These are phyloP conservation scores for Terana coerulea DNA, from an alignment of 768 basidiomycete species.

Conservation along the genomic window DNA sequence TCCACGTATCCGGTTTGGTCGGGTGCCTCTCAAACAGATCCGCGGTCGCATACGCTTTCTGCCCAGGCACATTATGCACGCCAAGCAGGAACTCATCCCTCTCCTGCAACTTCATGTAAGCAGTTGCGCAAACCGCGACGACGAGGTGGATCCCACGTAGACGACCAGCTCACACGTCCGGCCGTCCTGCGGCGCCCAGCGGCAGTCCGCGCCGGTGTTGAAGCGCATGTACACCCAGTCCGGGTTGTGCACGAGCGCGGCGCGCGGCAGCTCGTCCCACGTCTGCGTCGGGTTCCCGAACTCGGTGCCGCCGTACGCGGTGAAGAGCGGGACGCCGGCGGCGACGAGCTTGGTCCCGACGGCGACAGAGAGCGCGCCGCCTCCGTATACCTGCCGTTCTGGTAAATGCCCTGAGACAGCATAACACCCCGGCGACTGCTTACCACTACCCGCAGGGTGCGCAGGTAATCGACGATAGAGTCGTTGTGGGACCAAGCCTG, in stretches of 20 bases:
- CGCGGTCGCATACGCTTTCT: conserved; percentile 20
- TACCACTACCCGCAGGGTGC: too few species aligned
- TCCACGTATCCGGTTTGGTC: conserved; percentile 17
- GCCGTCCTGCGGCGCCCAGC: conserved; percentile 10
- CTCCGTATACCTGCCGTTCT: conserved; percentile 14
- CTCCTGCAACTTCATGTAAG: conserved; percentile 2
- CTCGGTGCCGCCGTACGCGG: conserved; percentile 15
- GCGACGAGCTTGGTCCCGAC: conserved; percentile 10
- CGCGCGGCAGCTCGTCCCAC: not conserved
- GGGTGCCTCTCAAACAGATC: conserved; percentile 19
- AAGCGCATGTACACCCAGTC: conserved; percentile 13
- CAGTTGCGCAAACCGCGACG: not conserved
- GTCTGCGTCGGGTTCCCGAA: conserved; percentile 5
- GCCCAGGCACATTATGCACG: conserved; percentile 4
- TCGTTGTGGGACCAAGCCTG: conserved; percentile 19
- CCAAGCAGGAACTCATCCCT: not conserved
- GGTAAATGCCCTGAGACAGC: too few species aligned
- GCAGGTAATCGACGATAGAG: too few species aligned
- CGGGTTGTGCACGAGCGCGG: not conserved
- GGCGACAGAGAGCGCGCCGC: conserved; percentile 14
- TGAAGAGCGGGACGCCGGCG: conserved; percentile 13
- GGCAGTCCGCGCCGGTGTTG: not conserved
- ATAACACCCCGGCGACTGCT: too few species aligned
- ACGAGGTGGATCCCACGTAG: too few species aligned
- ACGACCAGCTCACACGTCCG: conserved; percentile 15